Evolutionary conservation across 495 filamentous ascomycete species (phyloP).

Genomic region (Hyaloscypha hepaticicola): DNA sequence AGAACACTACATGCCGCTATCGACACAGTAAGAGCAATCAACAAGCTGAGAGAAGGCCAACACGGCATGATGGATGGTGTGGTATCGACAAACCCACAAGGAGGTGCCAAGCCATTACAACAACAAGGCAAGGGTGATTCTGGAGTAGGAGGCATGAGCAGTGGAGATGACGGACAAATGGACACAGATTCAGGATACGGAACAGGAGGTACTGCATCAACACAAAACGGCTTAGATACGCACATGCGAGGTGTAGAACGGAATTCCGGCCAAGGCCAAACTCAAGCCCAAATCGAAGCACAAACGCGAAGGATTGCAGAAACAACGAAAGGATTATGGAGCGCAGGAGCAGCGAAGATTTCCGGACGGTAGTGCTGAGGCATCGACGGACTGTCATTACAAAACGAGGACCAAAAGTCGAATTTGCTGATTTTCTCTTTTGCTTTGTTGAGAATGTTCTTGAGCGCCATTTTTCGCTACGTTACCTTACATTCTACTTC

Average conservation of each 20-base stretch:
- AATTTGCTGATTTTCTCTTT: conserved; percentile 1
- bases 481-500: background rate
- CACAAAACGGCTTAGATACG: conserved; percentile 3
- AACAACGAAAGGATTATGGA: conserved; percentile 31
- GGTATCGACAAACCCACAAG: conserved; percentile 22
- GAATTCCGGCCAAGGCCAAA: conserved; percentile 28
- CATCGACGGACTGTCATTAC: background rate
- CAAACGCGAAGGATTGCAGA: conserved; percentile 31
- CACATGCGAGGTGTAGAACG: conserved; percentile 24
- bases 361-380: conserved; percentile 16
- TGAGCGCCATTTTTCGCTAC: conserved; percentile 10
- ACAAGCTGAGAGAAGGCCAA: conserved; percentile 87
- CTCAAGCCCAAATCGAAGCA: conserved; percentile 31
- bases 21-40: conserved; percentile 97
- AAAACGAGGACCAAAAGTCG: background rate
- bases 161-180: conserved; percentile 14
- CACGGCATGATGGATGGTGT: conserved; percentile 39
- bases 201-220: conserved; percentile 5
- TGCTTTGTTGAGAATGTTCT: conserved; percentile 7
- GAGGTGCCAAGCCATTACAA: conserved; percentile 26
- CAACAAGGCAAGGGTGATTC: conserved; percentile 16
- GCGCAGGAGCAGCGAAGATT: conserved; percentile 21
- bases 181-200: conserved; percentile 26
- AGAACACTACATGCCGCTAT: conserved; percentile 94
- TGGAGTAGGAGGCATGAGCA: conserved; percentile 17